Evolutionary conservation across 163 green algal species (phyloP), one percentile per base, ranked within the genome.

Genomic region (Coccomyxa subellipsoidea): DNA sequence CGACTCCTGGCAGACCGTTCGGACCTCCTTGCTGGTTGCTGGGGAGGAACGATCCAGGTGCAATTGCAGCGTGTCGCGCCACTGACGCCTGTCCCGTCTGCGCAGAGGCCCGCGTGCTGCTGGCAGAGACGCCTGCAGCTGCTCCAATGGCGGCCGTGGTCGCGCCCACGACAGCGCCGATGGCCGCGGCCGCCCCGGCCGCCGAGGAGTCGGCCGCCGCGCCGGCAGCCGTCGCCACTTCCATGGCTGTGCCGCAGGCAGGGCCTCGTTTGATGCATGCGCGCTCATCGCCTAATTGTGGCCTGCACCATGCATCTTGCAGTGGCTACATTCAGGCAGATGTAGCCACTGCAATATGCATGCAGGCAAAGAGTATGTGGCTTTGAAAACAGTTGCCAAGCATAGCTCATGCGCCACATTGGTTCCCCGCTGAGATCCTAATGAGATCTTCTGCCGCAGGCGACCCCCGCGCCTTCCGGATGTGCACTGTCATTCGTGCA

Each of bases 401-500:
- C 47, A 66, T 66, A 18, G 12, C 47, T 66, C 47, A 66, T 66
- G 18, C 12, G 47, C 18, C 47, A 66, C 47, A 12, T 29, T 66
- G 47, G 12, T 12, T 18, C 18, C 12, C 12, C 47, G 12, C 18
- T 66, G n/a, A n/a, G n/a, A n/a, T n/a, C n/a, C n/a, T n/a, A n/a
- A n/a, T n/a, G n/a, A n/a, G n/a, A n/a, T n/a, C n/a, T n/a, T n/a
- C n/a, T n/a, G n/a, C n/a, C n/a, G n/a, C 66, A 73, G 66, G 29
- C n/a, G 18, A 34, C n/a, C 10, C 66, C 66, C 2, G 66, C 29
- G 1, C 27, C 66, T n/a, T 8, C 21, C 8, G 66, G 66, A 18
- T 73, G 66, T 23, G 72, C 72, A 38, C 72, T 78, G 36, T 59
- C 36, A 7, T 78, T 53, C 72, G 25, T 78, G 15, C 36, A 78